A percentile compares a stretch with the other conserved stretches of the same genome.
Conservation (phyloP, 768 basidiomycete genomes). For the Gyrodon lividus region DNA sequence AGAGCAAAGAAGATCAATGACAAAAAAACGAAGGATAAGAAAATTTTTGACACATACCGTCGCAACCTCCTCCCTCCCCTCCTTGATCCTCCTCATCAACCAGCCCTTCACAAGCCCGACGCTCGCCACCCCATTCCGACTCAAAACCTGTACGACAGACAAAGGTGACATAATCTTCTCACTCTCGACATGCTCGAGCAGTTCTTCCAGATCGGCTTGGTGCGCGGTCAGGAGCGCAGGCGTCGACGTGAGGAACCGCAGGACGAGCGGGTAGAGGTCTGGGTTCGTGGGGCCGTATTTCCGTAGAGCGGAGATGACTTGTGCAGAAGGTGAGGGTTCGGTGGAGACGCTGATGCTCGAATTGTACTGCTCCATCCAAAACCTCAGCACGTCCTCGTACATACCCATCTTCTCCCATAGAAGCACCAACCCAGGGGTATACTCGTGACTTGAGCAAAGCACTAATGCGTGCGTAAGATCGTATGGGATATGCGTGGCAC, state of each 20-base stretch:
- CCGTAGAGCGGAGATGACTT: constrained; percentile 70
- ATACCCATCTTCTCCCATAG: constrained; percentile 94
- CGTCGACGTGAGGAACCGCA: constrained; percentile 86
- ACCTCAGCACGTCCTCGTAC: constrained; percentile 93
- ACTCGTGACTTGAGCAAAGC: constrained; percentile 81
- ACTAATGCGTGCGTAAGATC: constrained; percentile 94
- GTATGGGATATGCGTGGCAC: constrained; percentile 63
- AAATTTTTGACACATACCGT: constrained; percentile 51
- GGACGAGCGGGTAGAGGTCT: constrained; percentile 81
- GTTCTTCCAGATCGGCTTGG: constrained; percentile 61
- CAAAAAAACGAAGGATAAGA: neutral
- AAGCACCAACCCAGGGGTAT: constrained; percentile 81
- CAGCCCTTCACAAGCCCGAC: constrained; percentile 91
- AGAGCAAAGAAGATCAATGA: neutral
- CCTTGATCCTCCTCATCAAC: constrained; percentile 76
- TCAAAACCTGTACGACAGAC: constrained; percentile 85
- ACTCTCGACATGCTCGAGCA: constrained; percentile 78
- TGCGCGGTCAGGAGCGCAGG: constrained; percentile 72
- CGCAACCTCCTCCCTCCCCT: constrained; percentile 72
- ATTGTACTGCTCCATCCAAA: constrained; percentile 79
- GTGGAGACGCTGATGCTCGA: constrained; percentile 25
- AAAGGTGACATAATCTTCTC: constrained; percentile 84
- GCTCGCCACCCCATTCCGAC: constrained; percentile 85
- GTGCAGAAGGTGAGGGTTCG: constrained; percentile 32
- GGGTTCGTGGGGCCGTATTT: constrained; percentile 72